phyloP scores from a whole-genome alignment of 2,329 filamentous ascomycete genomes.

The Penicillium sp. region DNA sequence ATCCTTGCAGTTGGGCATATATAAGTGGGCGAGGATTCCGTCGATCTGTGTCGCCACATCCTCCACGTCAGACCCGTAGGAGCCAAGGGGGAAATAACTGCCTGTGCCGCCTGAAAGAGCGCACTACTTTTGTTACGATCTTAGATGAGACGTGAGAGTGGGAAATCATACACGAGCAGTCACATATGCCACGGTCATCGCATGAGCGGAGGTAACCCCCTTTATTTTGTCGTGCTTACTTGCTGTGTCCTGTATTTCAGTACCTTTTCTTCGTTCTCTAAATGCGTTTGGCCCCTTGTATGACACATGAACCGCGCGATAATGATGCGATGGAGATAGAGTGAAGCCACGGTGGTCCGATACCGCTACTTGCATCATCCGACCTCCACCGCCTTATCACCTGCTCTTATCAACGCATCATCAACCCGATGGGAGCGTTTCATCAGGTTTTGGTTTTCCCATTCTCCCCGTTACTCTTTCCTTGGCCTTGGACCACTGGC shows the following conservation, averaged over 20 bases:
- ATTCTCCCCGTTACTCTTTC: neutral
- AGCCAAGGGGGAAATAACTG: neutral
- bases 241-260: neutral
- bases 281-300: no score
- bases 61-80: constrained; percentile 14
- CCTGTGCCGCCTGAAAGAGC: no score
- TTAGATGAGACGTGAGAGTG: no score
- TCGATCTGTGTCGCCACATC: constrained; percentile 15
- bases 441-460: constrained; percentile 4
- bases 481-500: neutral
- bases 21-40: constrained; percentile 2
- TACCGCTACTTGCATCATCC: constrained; percentile 19
- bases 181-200: constrained; percentile 12
- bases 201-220: neutral
- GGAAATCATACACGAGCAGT: constrained; percentile 23
- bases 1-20: constrained; percentile 10
- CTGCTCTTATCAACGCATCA: constrained; percentile 21
- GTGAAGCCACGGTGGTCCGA: no score
- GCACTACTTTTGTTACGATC: no score
- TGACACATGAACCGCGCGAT: no score
- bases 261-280: no score
- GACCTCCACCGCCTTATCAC: constrained; percentile 12
- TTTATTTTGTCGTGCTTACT: neutral
- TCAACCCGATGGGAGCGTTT: constrained; percentile 6
- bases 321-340: no score